A percentile compares a stretch with the other conserved stretches of the same genome.
Conservation (phyloP, 176 grass and related monocot genomes). For the Triticum dicoccoides region DNA sequence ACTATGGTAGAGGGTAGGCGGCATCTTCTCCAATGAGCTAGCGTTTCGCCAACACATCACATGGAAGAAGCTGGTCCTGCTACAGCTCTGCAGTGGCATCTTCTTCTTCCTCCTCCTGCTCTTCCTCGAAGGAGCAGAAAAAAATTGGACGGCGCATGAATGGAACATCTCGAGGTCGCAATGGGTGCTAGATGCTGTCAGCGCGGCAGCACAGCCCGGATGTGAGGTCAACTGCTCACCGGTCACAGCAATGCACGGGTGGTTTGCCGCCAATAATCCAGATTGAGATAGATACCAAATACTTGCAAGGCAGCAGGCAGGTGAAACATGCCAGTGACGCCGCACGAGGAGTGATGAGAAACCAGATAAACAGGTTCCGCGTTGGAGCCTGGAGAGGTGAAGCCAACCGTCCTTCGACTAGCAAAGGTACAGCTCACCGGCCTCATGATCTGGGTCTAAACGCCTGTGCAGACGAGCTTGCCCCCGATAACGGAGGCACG, state of each 20-base stretch:
- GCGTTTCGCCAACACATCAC: neutral
- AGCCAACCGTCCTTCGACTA: conserved; percentile 2
- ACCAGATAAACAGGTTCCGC: neutral
- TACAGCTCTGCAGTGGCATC: neutral
- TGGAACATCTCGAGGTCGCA: neutral
- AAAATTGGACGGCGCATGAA: neutral
- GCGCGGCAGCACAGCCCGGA: neutral
- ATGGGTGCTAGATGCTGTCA: too few species aligned
- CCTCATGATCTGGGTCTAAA: conserved; percentile 1
- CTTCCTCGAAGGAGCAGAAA: neutral
- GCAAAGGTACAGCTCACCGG: neutral
- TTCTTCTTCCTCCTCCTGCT: neutral
- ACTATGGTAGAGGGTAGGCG: neutral
- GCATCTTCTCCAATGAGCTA: neutral
- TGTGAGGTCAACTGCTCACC: neutral
- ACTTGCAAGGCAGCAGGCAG: neutral
- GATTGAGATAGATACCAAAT: neutral
- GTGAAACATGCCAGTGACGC: neutral
- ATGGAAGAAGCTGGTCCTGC: neutral
- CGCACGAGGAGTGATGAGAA: neutral
- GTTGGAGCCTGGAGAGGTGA: neutral
- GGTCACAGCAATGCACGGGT: neutral
- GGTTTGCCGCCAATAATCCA: neutral
- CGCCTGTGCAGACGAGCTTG: neutral
- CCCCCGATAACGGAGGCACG: neutral